Evolutionary conservation across 179 eudicot species (phyloP), one percentile per base, ranked within the genome.

Genomic region (Amaranthus tricolor): DNA sequence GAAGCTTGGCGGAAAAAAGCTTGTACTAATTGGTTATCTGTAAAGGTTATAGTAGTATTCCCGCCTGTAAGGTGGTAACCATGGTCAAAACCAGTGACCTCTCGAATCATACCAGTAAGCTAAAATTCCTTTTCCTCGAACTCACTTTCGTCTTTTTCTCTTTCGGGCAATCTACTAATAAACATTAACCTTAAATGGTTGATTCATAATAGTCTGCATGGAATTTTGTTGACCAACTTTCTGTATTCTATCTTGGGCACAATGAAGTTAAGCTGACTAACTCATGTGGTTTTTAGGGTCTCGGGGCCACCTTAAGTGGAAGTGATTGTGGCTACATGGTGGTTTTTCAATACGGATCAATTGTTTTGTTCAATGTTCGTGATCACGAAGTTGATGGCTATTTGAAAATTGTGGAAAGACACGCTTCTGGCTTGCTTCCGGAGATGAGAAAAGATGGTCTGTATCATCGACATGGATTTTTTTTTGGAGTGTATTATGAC

Each of bases 381-480:
- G 95, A 90, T 71, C 86, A 89, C 58, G 90, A 93, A 77, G 88
- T 93, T 78, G 97, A 95, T 71, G 89, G 85, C 73, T 90, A 82
- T 83, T 77, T 95, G 76, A 86, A 90, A 82, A 85, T 89, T 80
- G 97, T 89, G 50, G 82, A 82, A 74, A 86, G 81, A 73, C 92
- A 90, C 84, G 90, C 95, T 70, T 86, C 96, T 31, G 91, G 91
- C 57, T 77, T 86, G 82, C 97, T 93, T 20, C 90, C 91, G 48
- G 99, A 95, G 78, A 92, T 88, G 95, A 88, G 91, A 82, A 93
- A 90, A 80, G 99, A 95, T 84, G 99, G 99, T 95, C 74, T 87
- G 93, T 47, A 66, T 66, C 9, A 49, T 15, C 58, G 43, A 61
- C 47, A 45, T 67, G 62, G 40, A 31, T 49, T 16, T 21, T 31